Evolutionary conservation across 2,329 filamentous ascomycete genomes (phyloP).

Genomic region (Curvularia sp.): DNA sequence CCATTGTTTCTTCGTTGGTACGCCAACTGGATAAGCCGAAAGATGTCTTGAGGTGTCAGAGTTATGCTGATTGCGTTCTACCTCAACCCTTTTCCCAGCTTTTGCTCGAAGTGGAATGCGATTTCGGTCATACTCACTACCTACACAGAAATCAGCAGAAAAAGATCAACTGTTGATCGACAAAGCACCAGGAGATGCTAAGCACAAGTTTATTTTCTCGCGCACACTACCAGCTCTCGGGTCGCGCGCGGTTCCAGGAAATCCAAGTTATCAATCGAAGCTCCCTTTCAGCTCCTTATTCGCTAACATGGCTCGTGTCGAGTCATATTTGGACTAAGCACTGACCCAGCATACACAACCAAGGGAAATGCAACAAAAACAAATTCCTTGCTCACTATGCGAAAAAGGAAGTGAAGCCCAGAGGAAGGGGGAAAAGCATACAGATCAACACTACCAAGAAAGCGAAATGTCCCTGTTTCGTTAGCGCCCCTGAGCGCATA

Average conservation of each 20-base stretch:
- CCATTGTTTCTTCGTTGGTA: not conserved
- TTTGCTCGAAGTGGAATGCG: not conserved
- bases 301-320: not conserved
- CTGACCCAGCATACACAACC: not conserved
- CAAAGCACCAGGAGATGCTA: not conserved
- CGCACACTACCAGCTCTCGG: not conserved
- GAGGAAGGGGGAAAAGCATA: slow-evolving; percentile 2
- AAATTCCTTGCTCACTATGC: not conserved
- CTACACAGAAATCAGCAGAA: too few relatives aligned
- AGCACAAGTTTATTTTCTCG: not conserved
- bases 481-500: slow-evolving; percentile 15
- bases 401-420: not conserved
- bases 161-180: too few relatives aligned
- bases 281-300: not conserved
- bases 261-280: not conserved
- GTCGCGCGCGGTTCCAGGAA: not conserved
- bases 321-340: not conserved
- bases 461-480: slow-evolving; percentile 3
- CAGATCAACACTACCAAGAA: slow-evolving; percentile 17
- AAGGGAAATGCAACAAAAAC: slow-evolving; percentile 1
- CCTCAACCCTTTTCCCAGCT: not conserved
- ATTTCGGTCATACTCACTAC: too few relatives aligned
- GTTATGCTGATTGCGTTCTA: not conserved
- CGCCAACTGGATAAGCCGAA: rapidly evolving
- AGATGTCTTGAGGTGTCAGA: not conserved